Evolutionary conservation across 768 basidiomycete genomes (phyloP).

Genomic region (Hygrophoropsis aurantiaca): DNA sequence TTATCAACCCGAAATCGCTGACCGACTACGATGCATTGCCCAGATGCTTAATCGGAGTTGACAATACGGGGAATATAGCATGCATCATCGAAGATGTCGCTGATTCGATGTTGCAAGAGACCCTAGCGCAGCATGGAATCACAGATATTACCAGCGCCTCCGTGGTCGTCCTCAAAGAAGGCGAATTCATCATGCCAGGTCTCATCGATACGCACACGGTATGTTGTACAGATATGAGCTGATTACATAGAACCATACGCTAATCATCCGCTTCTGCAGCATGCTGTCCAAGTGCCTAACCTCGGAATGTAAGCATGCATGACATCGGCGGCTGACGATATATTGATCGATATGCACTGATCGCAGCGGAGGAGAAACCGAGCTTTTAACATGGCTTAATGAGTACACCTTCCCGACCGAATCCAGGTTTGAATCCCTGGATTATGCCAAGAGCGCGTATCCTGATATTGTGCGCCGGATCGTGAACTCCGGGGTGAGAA

Average conservation of each 20-base stretch:
- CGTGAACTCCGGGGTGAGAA: conserved; percentile 75
- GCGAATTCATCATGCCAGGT: conserved; percentile 81
- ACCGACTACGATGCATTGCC: conserved; percentile 47
- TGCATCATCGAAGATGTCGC: conserved; percentile 70
- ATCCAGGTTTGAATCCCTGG: conserved; percentile 63
- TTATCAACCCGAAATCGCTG: conserved; percentile 52
- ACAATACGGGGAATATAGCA: conserved; percentile 53
- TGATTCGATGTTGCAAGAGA: conserved; percentile 44
- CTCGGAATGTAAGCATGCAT: conserved; percentile 31
- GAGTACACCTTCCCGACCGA: conserved; percentile 89
- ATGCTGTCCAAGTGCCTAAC: conserved; percentile 43
- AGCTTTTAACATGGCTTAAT: conserved; percentile 87
- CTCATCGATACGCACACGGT: conserved; percentile 93
- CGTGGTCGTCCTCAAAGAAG: conserved; percentile 42
- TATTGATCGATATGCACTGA: conserved; percentile 24
- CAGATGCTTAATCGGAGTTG: conserved; percentile 55
- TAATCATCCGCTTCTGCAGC: conserved; percentile 18
- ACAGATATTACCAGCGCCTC: conserved; percentile 30
- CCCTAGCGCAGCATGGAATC: conserved; percentile 52
- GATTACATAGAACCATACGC: not conserved
- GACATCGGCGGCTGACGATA: conserved; percentile 4
- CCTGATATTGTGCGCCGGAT: conserved; percentile 66
- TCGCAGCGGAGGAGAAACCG: conserved; percentile 74
- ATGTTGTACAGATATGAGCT: conserved; percentile 23
- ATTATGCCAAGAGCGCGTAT: conserved; percentile 73